These are phyloP conservation scores for fission yeast (Schizosaccharomyces pombe) DNA, from an alignment of 805 yeast species.

Conservation along the genomic window ASM294v3 CU329670.1:3402001-3402500, in stretches of 20 bases:
- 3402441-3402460: not conserved
- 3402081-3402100: not conserved
- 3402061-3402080: not conserved
- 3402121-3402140: not conserved
- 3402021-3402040: not conserved
- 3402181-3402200: not conserved
- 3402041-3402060: not conserved
- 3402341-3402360: not conserved
- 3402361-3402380: not conserved
- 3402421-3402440: not conserved
- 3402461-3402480: not conserved
- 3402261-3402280: not conserved
- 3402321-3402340: not conserved
- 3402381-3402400: not conserved
- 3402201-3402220: not conserved
- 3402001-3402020: not conserved
- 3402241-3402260: not conserved
- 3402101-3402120: not conserved
- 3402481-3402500: not conserved
- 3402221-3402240: not conserved
- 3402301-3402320: not conserved
- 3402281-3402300: not conserved
- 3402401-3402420: not conserved
- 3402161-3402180: not conserved
- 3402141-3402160: not conserved